A percentile compares a stretch with the other conserved stretches of the same genome.
These are phyloP conservation scores for Eutrema japonicum DNA, from an alignment of 345 rosid species.

Conservation along the genomic window DNA sequence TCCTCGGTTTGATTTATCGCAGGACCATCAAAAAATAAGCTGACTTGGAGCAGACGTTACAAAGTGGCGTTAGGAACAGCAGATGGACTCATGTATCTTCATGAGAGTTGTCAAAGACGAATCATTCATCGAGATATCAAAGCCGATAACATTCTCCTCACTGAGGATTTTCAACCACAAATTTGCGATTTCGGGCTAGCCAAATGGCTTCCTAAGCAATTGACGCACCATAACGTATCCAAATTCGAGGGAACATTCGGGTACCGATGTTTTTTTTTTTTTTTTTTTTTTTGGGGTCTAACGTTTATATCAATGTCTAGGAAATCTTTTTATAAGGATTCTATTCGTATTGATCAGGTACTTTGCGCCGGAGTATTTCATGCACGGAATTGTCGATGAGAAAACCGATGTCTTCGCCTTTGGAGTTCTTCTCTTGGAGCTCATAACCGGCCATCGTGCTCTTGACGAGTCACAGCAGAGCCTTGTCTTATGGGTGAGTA, in stretches of 20 bases:
- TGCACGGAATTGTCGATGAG: slow-evolving; percentile 94
- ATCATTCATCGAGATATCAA: slow-evolving; percentile 97
- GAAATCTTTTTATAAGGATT: not conserved
- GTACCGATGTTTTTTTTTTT: slow-evolving; percentile 42
- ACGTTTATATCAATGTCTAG: not conserved
- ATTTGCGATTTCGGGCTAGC: slow-evolving; percentile 96
- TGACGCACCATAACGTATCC: slow-evolving; percentile 83
- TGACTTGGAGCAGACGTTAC: slow-evolving; percentile 82
- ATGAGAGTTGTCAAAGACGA: slow-evolving; percentile 75
- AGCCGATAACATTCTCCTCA: slow-evolving; percentile 89
- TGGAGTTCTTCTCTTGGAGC: slow-evolving; percentile 91
- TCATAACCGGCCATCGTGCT: slow-evolving; percentile 80
- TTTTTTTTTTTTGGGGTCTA: no score
- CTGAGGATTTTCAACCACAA: slow-evolving; percentile 90
- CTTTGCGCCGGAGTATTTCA: slow-evolving; percentile 93
- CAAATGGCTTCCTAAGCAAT: slow-evolving; percentile 87
- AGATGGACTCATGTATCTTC: slow-evolving; percentile 86
- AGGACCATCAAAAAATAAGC: slow-evolving; percentile 57
- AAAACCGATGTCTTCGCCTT: slow-evolving; percentile 89
- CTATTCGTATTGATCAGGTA: slow-evolving; percentile 52
- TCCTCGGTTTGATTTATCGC: not conserved
- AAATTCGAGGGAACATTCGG: slow-evolving; percentile 98
- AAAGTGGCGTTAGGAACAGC: slow-evolving; percentile 85
- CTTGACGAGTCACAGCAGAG: slow-evolving; percentile 70
- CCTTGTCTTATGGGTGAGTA: slow-evolving; percentile 78